Conservation (phyloP, 352 stramenopile genomes). For the Saprolegnia parasitica region DNA sequence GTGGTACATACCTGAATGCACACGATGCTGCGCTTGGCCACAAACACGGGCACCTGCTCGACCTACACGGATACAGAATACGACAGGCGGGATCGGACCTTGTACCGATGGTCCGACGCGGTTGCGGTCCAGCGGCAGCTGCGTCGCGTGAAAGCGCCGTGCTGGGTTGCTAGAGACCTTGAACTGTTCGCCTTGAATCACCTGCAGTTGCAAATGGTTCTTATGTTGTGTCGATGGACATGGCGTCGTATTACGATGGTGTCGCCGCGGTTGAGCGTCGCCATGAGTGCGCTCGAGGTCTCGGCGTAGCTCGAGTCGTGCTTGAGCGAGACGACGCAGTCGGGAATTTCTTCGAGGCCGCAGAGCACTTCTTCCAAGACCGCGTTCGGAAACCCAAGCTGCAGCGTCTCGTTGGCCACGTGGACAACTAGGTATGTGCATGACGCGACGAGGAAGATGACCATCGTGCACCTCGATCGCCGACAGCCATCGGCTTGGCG, state of each 20-base stretch:
- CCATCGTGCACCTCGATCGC: not conserved
- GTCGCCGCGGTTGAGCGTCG: constrained; percentile 16
- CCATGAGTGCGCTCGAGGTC: constrained; percentile 7
- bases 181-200: constrained; percentile 27
- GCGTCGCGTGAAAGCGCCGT: constrained; percentile 24
- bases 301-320: constrained; percentile 28
- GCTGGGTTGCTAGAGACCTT: constrained; percentile 24
- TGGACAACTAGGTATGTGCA: not conserved
- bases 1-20: constrained; percentile 19
- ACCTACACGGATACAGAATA: not conserved
- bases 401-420: constrained; percentile 8
- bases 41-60: constrained; percentile 11
- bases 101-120: constrained; percentile 1
- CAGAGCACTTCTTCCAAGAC: constrained; percentile 24
- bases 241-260: constrained; percentile 9
- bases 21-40: constrained; percentile 6
- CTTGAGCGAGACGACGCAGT: constrained; percentile 20
- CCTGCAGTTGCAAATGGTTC: not conserved
- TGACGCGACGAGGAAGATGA: not conserved
- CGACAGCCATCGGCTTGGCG: not conserved
- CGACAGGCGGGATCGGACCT: not conserved
- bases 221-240: not conserved
- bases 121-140: constrained; percentile 18
- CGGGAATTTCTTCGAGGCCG: constrained; percentile 17
- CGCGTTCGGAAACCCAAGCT: not conserved